Conservation (phyloP, 306 rosid species). For the Vigna mungo region DNA sequence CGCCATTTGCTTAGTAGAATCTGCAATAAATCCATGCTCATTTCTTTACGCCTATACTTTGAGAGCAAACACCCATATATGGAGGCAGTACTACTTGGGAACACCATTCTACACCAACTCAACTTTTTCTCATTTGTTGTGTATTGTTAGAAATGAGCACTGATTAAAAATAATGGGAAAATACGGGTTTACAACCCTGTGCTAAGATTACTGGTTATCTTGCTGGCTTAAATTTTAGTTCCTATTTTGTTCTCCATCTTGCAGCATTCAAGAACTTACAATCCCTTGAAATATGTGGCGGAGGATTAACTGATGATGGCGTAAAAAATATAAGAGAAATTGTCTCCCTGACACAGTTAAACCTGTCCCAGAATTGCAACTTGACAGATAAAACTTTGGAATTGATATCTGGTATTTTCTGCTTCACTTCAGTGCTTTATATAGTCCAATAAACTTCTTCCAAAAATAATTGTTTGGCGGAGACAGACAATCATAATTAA, state of each 20-base stretch:
- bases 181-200: slow-evolving; percentile 23
- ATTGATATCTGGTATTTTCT: slow-evolving; percentile 78
- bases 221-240: slow-evolving; percentile 22
- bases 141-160: slow-evolving; percentile 2
- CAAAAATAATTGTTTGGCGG: slow-evolving; percentile 16
- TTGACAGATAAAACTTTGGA: slow-evolving; percentile 89
- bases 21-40: not conserved
- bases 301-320: slow-evolving; percentile 93
- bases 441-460: slow-evolving; percentile 5
- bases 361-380: slow-evolving; percentile 91
- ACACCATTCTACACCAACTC: slow-evolving; percentile 20
- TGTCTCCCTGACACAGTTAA: slow-evolving; percentile 79
- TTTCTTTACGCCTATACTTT: not conserved
- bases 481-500: slow-evolving; percentile 10
- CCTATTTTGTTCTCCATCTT: slow-evolving; percentile 34
- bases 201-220: slow-evolving; percentile 5
- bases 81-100: slow-evolving; percentile 22
- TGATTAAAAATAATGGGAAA: slow-evolving; percentile 27
- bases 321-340: slow-evolving; percentile 81
- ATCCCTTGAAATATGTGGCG: slow-evolving; percentile 95
- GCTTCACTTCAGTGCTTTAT: slow-evolving; percentile 28
- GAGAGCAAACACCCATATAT: slow-evolving; percentile 16
- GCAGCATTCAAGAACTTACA: slow-evolving; percentile 87
- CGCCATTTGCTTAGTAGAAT: slow-evolving; percentile 8
- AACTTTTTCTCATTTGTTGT: slow-evolving; percentile 2